Evolutionary conservation across 495 filamentous ascomycete species (phyloP), one percentile per base, ranked within the genome.

Genomic region (Aspergillus bertholletiae): DNA sequence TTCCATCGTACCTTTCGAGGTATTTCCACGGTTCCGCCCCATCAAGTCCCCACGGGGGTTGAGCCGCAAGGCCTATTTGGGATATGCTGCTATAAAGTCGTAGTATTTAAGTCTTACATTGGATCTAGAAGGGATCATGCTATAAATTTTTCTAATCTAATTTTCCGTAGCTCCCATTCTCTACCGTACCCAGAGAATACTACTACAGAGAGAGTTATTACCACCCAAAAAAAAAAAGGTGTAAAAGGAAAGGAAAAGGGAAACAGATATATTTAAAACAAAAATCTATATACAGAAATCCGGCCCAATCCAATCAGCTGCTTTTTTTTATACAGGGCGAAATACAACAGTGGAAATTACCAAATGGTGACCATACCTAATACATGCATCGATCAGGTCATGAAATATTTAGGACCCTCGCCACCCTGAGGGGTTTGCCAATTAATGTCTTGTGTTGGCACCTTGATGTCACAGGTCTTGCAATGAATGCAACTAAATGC

Each of bases 401-500:
- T 87, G 63, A 88, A 87, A 69, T 98, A 98, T 69, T 97, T 97
- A 5, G 94, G 94, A 2, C 94, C 94, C 70, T 96, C 94, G 21
- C 94, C 94, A 51, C 95, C 94, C 70, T 96, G 90, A 20, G 94
- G 94, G 4, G 92, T 92, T 51, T 89, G 81, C 92, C 92, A 96
- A 72, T 96, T 95, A 69, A 97, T 97, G 69, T 96, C 94, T 73
- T 99, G 94, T 47, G 85, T 82, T 3, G 94, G 94, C 12, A 87
- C 92, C 77, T 99, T 99, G 70, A 99, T 97, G 72, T 99, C 94
- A 66, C 94, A 99, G 3, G 94, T 97, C 82, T 99, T 99, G 78
- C 94, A 99, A 72, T 99, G 94, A 52, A 99, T 94, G 69, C 94
- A 99, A 71, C 92, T 95, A 58, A 43, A 51, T 28, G n/a, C n/a